phyloP scores from a whole-genome alignment of 2,329 filamentous ascomycete genomes.

The Claviceps cyperi region DNA sequence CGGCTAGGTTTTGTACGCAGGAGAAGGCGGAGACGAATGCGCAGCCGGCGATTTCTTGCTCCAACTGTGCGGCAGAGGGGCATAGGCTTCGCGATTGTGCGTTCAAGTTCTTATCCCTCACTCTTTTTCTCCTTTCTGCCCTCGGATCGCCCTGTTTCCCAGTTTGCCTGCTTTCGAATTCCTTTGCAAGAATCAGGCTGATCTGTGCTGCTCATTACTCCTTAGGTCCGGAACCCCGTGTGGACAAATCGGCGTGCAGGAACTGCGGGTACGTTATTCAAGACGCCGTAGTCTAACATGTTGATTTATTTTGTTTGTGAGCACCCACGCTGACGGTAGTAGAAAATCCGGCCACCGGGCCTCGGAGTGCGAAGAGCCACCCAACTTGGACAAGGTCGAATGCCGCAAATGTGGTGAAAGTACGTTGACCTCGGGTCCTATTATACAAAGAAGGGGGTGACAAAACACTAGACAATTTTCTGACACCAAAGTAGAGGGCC shows the following conservation, averaged over 20 bases:
- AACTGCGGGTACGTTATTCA: constrained; percentile 41
- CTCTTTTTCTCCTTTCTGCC: background rate
- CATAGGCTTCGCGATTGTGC: constrained; percentile 58
- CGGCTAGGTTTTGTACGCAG: constrained; percentile 42
- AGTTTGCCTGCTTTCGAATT: no score
- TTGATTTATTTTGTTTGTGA: no score
- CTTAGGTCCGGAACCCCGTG: constrained; percentile 41
- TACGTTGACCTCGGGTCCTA: constrained; percentile 19
- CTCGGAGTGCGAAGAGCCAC: constrained; percentile 41
- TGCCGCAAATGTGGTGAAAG: constrained; percentile 51
- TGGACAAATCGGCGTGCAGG: constrained; percentile 51
- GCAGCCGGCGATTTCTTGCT: constrained; percentile 39
- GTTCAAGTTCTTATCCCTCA: constrained; percentile 12
- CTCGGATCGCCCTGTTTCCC: no score
- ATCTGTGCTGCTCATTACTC: constrained; percentile 1
- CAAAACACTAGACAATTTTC: background rate
- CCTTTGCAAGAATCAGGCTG: background rate
- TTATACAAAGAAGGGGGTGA: background rate
- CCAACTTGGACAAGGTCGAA: constrained; percentile 47
- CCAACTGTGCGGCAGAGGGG: constrained; percentile 48
- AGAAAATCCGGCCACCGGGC: constrained; percentile 36
- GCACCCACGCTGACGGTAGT: constrained; percentile 2
- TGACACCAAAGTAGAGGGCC: constrained; percentile 31
- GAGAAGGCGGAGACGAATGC: constrained; percentile 36
- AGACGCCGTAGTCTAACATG: background rate